Conservation (phyloP, 306 rosid genomes). For the Vigna unguiculata region DNA sequence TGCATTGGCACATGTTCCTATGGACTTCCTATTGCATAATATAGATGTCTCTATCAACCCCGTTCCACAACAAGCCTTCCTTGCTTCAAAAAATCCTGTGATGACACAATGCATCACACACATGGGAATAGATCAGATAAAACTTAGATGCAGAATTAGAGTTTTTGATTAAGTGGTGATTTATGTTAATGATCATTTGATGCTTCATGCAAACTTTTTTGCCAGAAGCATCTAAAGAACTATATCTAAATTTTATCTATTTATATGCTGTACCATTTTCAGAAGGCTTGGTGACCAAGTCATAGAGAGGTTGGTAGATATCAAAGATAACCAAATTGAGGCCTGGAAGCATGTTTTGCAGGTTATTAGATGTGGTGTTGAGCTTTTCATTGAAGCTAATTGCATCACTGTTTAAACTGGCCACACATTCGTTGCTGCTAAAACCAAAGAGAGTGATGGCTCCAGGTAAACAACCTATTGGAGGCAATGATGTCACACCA, state of each 20-base stretch:
- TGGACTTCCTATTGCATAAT: slow-evolving; percentile 61
- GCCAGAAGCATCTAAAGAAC: neutral
- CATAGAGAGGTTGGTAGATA: slow-evolving; percentile 60
- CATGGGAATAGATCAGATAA: neutral
- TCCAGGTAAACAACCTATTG: slow-evolving; percentile 72
- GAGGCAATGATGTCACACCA: slow-evolving; percentile 73
- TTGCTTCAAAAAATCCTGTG: slow-evolving; percentile 73
- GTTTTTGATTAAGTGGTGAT: neutral
- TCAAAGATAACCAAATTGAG: slow-evolving; percentile 70
- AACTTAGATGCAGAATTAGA: neutral
- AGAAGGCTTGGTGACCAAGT: slow-evolving; percentile 61
- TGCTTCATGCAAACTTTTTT: neutral
- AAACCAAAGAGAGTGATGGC: slow-evolving; percentile 64
- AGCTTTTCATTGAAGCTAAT: slow-evolving; percentile 60
- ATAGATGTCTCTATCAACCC: slow-evolving; percentile 69
- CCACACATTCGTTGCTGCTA: slow-evolving; percentile 57
- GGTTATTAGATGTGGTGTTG: slow-evolving; percentile 58
- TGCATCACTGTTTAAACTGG: slow-evolving; percentile 58
- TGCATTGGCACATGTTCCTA: slow-evolving; percentile 81
- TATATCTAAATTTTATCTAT: neutral
- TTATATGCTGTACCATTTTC: slow-evolving; percentile 55
- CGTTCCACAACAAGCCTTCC: slow-evolving; percentile 77
- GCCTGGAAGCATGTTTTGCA: slow-evolving; percentile 56
- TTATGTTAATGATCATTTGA: neutral
- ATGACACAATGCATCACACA: neutral